phyloP scores from a whole-genome alignment of 352 stramenopile species.

The Globisporangium heterothallicum region DNA sequence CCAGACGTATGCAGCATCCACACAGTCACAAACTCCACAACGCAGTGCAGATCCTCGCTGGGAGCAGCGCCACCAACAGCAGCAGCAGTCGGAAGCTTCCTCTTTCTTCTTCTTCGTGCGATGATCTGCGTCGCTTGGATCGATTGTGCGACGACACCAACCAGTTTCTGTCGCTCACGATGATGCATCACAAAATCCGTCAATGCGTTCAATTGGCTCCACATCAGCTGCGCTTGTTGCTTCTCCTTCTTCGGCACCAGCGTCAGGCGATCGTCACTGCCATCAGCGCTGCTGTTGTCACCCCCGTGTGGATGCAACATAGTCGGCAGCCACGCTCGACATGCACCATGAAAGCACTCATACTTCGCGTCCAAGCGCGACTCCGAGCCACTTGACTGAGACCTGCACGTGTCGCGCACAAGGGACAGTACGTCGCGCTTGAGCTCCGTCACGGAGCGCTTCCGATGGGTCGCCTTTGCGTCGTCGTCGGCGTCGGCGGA shows the following conservation, averaged over 20 bases:
- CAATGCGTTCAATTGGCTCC: background rate
- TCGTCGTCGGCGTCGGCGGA: background rate
- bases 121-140: conserved; percentile 3
- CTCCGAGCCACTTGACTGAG: background rate
- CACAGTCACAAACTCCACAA: conserved; percentile 5
- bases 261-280: background rate
- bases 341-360: background rate
- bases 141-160: conserved; percentile 1
- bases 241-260: background rate
- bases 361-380: background rate
- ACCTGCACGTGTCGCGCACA: conserved; percentile 3
- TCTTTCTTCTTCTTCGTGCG: background rate
- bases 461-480: too few relatives aligned
- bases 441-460: conserved; percentile 10
- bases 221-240: background rate
- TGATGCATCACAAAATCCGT: background rate
- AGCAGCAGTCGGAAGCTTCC: background rate
- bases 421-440: conserved; percentile 20
- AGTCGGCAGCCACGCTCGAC: background rate
- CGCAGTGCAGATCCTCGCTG: background rate
- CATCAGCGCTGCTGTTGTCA: background rate
- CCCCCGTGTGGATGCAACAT: background rate
- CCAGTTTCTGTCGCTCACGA: conserved; percentile 3
- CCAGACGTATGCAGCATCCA: conserved; percentile 14
- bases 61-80: background rate